A percentile compares a stretch with the other conserved stretches of the same genome.
Conservation (phyloP, 331 rosid species). For the Pyrus hybrid region DNA sequence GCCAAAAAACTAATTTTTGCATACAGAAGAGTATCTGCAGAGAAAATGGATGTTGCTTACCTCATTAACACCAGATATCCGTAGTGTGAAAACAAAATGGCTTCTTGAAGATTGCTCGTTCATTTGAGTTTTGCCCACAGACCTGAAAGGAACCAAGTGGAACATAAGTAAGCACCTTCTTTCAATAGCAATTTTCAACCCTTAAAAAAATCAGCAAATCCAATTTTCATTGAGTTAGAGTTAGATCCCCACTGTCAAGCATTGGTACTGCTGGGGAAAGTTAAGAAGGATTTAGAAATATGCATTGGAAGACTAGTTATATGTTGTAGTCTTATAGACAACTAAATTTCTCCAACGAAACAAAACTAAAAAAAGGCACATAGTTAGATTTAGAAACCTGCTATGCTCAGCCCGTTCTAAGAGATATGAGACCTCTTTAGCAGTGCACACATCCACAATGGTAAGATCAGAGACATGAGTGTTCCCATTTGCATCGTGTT, state of each 20-base stretch:
- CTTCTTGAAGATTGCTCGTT: conserved; percentile 97
- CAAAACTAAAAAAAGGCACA: not conserved
- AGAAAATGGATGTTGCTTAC: conserved; percentile 25
- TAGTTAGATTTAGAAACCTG: conserved; percentile 45
- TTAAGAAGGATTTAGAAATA: not conserved
- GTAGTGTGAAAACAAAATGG: conserved; percentile 94
- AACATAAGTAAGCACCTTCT: not conserved
- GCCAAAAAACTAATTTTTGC: not conserved
- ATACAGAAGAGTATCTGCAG: not conserved
- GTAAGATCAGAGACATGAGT: conserved; percentile 88
- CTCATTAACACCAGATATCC: conserved; percentile 90
- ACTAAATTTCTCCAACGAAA: not conserved
- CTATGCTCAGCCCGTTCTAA: conserved; percentile 78
- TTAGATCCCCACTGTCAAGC: not conserved
- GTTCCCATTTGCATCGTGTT: conserved; percentile 78
- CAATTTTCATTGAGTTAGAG: not conserved
- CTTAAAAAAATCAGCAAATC: not conserved
- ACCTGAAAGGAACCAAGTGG: conserved; percentile 32
- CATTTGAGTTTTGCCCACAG: conserved; percentile 99
- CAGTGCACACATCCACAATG: conserved; percentile 79
- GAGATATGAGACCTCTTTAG: conserved; percentile 81
- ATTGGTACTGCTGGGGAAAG: not conserved
- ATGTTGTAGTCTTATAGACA: not conserved
- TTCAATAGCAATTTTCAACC: not conserved
- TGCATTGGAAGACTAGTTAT: not conserved